phyloP scores from a whole-genome alignment of 192 early-diverging fungal species.

The Umbelopsis ramanniana region DNA sequence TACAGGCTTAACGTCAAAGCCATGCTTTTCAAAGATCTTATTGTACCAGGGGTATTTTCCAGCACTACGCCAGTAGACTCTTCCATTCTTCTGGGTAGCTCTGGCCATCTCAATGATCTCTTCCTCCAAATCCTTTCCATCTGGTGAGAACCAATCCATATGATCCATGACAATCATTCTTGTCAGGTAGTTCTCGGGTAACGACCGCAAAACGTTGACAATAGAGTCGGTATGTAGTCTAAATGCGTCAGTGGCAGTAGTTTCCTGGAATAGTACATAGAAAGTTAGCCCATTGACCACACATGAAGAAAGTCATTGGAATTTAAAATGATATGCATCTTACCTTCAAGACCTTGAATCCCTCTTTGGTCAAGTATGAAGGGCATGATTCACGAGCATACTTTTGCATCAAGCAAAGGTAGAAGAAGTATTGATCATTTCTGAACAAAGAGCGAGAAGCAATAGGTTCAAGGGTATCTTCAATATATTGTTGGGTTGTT shows the following conservation, averaged over 20 bases:
- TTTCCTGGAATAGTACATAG: neutral
- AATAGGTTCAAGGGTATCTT: conserved; percentile 84
- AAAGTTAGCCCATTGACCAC: neutral
- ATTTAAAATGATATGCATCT: neutral
- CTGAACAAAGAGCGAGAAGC: conserved; percentile 61
- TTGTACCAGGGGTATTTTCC: conserved; percentile 86
- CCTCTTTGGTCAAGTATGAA: conserved; percentile 73
- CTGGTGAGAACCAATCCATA: conserved; percentile 79
- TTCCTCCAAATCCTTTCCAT: conserved; percentile 53
- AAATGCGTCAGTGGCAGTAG: conserved; percentile 62
- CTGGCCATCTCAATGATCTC: conserved; percentile 72
- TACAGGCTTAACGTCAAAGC: conserved; percentile 69
- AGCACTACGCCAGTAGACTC: conserved; percentile 82
- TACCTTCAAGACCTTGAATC: conserved; percentile 64
- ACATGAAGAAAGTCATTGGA: conserved; percentile 5
- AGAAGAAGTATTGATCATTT: conserved; percentile 87
- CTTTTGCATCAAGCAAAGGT: conserved; percentile 70
- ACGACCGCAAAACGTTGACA: conserved; percentile 60
- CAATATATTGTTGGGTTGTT: conserved; percentile 74
- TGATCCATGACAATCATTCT: conserved; percentile 87
- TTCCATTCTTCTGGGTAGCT: conserved; percentile 62
- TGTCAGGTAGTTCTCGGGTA: conserved; percentile 70
- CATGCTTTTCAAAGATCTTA: conserved; percentile 67
- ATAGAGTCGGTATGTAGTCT: conserved; percentile 85
- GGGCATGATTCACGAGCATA: conserved; percentile 74